phyloP scores from a whole-genome alignment of 495 filamentous ascomycete genomes.

The Bacidia gigantensis region DNA sequence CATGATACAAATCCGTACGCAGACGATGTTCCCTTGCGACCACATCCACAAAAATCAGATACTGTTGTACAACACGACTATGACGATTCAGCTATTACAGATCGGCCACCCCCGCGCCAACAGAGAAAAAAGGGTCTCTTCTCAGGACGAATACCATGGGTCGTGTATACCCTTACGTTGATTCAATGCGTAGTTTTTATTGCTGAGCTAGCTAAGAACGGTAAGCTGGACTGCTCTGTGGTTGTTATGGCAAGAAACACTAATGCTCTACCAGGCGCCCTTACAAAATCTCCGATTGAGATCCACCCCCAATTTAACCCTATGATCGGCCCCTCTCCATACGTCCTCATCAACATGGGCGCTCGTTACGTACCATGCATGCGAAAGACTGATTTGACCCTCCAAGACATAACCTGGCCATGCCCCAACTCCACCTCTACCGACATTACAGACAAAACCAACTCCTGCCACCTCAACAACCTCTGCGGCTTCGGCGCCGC shows the following conservation, averaged over 20 bases:
- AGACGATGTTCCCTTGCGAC: slow-evolving; percentile 55
- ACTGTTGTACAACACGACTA: slow-evolving; percentile 7
- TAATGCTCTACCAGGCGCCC: slow-evolving; percentile 13
- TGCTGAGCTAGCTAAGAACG: slow-evolving; percentile 69
- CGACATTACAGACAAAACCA: slow-evolving; percentile 27
- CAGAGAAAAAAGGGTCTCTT: slow-evolving; percentile 40
- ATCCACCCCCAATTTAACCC: slow-evolving; percentile 81
- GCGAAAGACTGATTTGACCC: slow-evolving; percentile 60
- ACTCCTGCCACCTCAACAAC: slow-evolving; percentile 56
- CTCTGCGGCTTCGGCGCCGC: slow-evolving; percentile 62
- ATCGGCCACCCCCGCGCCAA: slow-evolving; percentile 30
- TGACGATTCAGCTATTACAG: slow-evolving; percentile 22
- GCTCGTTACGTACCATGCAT: slow-evolving; percentile 89
- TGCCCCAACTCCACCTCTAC: slow-evolving; percentile 63
- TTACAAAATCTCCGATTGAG: slow-evolving; percentile 68
- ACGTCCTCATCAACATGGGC: slow-evolving; percentile 91
- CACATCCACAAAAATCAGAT: slow-evolving; percentile 21
- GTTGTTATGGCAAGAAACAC: neutral
- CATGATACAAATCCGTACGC: slow-evolving; percentile 33
- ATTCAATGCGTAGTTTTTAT: slow-evolving; percentile 83
- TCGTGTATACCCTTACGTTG: slow-evolving; percentile 66
- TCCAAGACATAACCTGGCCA: slow-evolving; percentile 48
- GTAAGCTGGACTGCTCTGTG: slow-evolving; percentile 27
- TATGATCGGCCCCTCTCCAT: slow-evolving; percentile 88
- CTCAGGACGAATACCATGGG: slow-evolving; percentile 55